Conservation (phyloP, 148 eudicot genomes). For the Gaultheria prostrata region DNA sequence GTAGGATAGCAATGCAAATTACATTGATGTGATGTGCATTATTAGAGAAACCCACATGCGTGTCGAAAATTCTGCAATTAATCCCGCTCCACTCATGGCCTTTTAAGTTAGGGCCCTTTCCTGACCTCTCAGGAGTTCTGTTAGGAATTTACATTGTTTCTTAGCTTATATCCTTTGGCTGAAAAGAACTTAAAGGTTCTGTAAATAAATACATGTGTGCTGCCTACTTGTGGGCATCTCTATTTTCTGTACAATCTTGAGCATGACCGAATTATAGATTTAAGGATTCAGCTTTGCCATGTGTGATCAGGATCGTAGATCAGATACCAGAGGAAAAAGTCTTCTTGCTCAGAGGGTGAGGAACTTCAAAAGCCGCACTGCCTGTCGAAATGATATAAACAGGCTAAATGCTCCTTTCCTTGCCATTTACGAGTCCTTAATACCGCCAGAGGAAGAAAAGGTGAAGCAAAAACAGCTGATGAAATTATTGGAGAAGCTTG, state of each 20-base stretch:
- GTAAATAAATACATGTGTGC: background rate
- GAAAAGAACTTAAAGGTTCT: background rate
- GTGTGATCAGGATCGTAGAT: constrained; percentile 75
- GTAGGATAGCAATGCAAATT: constrained; percentile 7
- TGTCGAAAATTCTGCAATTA: background rate
- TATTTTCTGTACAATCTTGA: background rate
- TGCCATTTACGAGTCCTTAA: constrained; percentile 61
- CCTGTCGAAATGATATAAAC: constrained; percentile 66
- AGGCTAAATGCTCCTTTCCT: constrained; percentile 52
- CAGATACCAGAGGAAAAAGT: constrained; percentile 77
- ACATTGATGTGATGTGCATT: background rate
- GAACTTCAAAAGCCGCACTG: constrained; percentile 39
- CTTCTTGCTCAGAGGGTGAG: constrained; percentile 67
- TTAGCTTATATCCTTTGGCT: background rate
- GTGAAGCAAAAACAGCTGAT: constrained; percentile 71
- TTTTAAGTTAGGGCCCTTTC: constrained; percentile 3
- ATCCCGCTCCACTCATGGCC: background rate
- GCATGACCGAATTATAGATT: background rate
- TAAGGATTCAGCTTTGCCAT: constrained; percentile 15
- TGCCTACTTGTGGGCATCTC: background rate
- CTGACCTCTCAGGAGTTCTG: background rate
- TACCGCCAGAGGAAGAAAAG: constrained; percentile 88
- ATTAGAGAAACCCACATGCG: background rate
- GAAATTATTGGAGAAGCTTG: constrained; percentile 66
- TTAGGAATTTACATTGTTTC: constrained; percentile 1